phyloP scores from a whole-genome alignment of 768 basidiomycete species.

The Multifurca ochricompacta region DNA sequence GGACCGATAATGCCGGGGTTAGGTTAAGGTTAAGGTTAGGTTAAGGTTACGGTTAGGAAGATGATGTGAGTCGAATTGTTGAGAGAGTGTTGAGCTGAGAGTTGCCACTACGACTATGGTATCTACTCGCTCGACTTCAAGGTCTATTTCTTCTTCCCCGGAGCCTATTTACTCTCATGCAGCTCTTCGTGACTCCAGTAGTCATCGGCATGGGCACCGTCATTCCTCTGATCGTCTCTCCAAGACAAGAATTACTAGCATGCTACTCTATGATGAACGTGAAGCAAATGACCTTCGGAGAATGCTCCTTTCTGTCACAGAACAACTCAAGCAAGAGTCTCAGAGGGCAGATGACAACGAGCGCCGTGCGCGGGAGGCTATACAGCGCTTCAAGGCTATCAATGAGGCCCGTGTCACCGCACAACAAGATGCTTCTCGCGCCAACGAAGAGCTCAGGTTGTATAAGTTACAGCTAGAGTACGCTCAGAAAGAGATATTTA shows the following conservation, averaged over 20 bases:
- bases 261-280: slow-evolving; percentile 36
- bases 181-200: slow-evolving; percentile 3
- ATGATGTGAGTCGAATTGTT: too few species aligned
- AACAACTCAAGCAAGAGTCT: slow-evolving; percentile 33
- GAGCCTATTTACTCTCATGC: slow-evolving; percentile 10
- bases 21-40: too few species aligned
- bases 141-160: slow-evolving; percentile 10
- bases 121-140: slow-evolving; percentile 9
- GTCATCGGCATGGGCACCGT: slow-evolving; percentile 3
- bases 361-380: slow-evolving; percentile 27
- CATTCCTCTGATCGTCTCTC: slow-evolving; percentile 17
- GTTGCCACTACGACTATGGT: too few species aligned
- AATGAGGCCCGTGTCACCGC: slow-evolving; percentile 28
- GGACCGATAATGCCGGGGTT: too few species aligned
- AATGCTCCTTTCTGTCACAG: slow-evolving; percentile 30
- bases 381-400: slow-evolving; percentile 27
- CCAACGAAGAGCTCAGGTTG: slow-evolving; percentile 43
- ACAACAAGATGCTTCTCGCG: slow-evolving; percentile 27
- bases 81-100: too few species aligned
- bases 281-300: slow-evolving; percentile 35
- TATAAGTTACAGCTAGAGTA: slow-evolving; percentile 52
- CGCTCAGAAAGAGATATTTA: slow-evolving; percentile 51
- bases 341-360: slow-evolving; percentile 32
- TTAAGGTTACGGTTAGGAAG: too few species aligned
- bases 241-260: slow-evolving; percentile 9